Base-by-base conservation (phyloP, 1,139 yeast species). In the Arxiozyma heterogenica region DNA sequence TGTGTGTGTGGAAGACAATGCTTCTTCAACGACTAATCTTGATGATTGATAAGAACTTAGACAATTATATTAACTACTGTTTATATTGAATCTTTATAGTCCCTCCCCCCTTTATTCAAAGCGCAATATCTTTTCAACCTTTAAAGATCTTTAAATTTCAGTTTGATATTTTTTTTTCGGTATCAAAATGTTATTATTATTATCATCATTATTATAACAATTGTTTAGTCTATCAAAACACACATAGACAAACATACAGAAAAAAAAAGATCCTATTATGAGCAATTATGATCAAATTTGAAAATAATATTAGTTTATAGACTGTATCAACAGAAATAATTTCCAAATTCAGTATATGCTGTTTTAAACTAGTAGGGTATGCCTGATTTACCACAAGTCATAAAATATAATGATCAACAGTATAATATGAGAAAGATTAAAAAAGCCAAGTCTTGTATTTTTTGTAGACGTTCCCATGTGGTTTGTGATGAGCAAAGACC, bases 401-500 rank as follows among this genome's bases (percentile, higher is more conserved):
- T 15, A n/a, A 34, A 34, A 34, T 34, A 34, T 34, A n/a, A 34
- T 15, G 6, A 34, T 34, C 39, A 6, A 34, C 39, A 34, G 15
- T n/a, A 34, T 15, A 47, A 15, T 20, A 47, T 41, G 50, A 23
- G 20, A 9, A 27, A 44, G 21, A 50, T 50, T 42, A 60, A 54
- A 53, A 61, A 61, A 23, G 48, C 56, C 3, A 53, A 49, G 55
- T 96, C 98, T 0, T 91, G 98, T 72, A 87, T 91, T 2, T 91
- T 88, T 66, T 91, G 98, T 66, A 79, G 97, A 50, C 75, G 98
- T 50, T 88, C 96, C 1, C 98, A 91, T 68, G 89, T 91, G 94
- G 87, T 90, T 39, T 91, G 98, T 71, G 96, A 90, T 67, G 85
- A 82, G 46, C 74, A 81, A 17, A 75, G 97, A 55, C 98, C 98